Evolutionary conservation across 2,329 filamentous ascomycete species (phyloP), one percentile per base, ranked within the genome.

Genomic region (Bipolaris bicolor): DNA sequence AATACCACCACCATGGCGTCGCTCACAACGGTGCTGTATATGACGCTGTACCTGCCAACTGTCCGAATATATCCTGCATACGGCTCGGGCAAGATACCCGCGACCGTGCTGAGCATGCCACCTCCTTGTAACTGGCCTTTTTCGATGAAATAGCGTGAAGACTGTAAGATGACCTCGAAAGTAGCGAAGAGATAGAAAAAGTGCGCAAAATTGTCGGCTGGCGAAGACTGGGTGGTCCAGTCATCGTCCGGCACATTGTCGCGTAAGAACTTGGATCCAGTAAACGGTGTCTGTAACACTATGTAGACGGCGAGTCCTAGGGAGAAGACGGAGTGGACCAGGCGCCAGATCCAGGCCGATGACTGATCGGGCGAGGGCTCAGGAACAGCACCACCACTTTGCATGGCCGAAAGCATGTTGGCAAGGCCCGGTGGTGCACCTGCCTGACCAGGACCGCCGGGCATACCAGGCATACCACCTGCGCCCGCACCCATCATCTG

Each of bases 101-200:
- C 80, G 39, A 88, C 77, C 22, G 83, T 89, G 60, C 86, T 87
- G 60, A 91, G 65, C 55, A 90, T 82, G 3, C 89, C 89, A 24
- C 80, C 77, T 3, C 84, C 84, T 58, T 84, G 84, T 44, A 83
- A 72, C 58, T 78, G 77, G 26, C 83, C 83, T 65, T 85, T 86
- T 66, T 92, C 89, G 49, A 91, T 70, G 65, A 92, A 86, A 72
- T 89, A 90, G 22, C 90, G 82, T 29, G 85, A 87, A 1, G 86
- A 89, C 62, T 94, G 85, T 61, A 94, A 79, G 51, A 91, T 73
- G 10, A 91, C 82, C 78, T 95, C 90, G 31, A 86, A 88, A 0
- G 90, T 91, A 5, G 90, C 88, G 72, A 94, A 95, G n/a, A 90
- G 83, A 80, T 88, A 91, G 76, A 94, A 92, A 76, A 92, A 88